phyloP scores from a whole-genome alignment of 305 asterid species.

The Fraxinus nigra region DNA sequence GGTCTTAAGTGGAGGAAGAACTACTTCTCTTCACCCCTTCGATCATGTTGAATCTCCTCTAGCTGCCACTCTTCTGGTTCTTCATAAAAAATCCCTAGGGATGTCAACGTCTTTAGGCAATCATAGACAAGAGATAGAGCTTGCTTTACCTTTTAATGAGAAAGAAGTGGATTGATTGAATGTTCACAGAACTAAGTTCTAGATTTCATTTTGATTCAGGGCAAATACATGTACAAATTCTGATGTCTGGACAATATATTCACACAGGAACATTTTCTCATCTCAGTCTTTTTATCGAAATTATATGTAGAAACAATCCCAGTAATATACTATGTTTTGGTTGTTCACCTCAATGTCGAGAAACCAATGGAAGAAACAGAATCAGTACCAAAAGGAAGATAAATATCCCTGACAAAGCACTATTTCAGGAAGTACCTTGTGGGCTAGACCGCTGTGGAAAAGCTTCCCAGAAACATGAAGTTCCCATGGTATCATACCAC shows the following conservation, averaged over 20 bases:
- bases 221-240: neutral
- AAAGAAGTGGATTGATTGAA: neutral
- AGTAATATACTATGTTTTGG: neutral
- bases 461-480: conserved; percentile 83
- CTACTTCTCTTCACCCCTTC: neutral
- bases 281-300: neutral
- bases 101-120: neutral
- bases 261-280: neutral
- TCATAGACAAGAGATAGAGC: neutral
- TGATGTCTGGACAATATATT: neutral
- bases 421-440: conserved; percentile 56
- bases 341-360: neutral
- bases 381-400: neutral
- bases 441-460: conserved; percentile 94
- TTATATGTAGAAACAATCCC: neutral
- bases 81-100: neutral
- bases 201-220: neutral
- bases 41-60: neutral
- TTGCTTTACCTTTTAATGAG: neutral
- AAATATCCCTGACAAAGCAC: conserved; percentile 6
- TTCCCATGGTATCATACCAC: conserved; percentile 96
- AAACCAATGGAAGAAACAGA: neutral
- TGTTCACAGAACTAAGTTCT: neutral
- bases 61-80: neutral
- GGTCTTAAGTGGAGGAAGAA: neutral